Percentiles rank a stretch among this genome's conserved stretches.
These are phyloP conservation scores for Symbiodinium natans DNA, from an alignment of 73 alveolate genomes.

Conservation along the genomic window DNA sequence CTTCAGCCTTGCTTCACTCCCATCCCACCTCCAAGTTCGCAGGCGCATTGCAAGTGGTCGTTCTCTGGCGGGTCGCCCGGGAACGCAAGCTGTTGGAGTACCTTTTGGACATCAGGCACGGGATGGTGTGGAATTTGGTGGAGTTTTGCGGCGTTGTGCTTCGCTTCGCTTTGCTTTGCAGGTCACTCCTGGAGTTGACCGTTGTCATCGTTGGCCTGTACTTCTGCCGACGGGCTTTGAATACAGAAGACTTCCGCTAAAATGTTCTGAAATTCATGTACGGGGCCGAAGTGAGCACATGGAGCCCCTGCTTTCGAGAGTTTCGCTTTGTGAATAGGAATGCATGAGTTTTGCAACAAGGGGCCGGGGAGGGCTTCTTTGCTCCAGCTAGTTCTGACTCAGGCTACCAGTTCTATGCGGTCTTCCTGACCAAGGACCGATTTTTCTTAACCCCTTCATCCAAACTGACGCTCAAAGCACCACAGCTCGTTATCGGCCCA, in stretches of 20 bases:
- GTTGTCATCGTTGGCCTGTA: constrained; percentile 53
- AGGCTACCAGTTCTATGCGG: constrained; percentile 79
- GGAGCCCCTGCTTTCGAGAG: no score
- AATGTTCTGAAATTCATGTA: no score
- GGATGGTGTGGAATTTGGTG: no score
- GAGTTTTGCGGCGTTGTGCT: no score
- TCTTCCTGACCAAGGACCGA: constrained; percentile 52
- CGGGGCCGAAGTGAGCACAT: no score
- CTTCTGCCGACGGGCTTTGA: constrained; percentile 31
- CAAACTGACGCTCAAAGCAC: not conserved
- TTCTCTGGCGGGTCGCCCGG: constrained; percentile 59
- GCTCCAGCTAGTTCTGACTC: no score
- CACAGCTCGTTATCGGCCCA: not conserved
- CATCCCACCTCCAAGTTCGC: not conserved
- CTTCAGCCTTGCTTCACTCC: no score
- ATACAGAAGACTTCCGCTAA: no score
- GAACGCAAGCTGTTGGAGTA: constrained; percentile 19
- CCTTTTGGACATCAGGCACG: constrained; percentile 47
- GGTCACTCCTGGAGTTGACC: constrained; percentile 40
- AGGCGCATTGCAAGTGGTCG: constrained; percentile 58
- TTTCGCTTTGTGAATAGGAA: no score
- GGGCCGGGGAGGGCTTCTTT: not conserved
- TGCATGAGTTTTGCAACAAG: not conserved
- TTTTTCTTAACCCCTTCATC: no score
- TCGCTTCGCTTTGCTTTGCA: not conserved